A percentile compares a stretch with the other conserved stretches of the same genome.
phyloP scores from a whole-genome alignment of 305 asterid species.

The Lippia alba region DNA sequence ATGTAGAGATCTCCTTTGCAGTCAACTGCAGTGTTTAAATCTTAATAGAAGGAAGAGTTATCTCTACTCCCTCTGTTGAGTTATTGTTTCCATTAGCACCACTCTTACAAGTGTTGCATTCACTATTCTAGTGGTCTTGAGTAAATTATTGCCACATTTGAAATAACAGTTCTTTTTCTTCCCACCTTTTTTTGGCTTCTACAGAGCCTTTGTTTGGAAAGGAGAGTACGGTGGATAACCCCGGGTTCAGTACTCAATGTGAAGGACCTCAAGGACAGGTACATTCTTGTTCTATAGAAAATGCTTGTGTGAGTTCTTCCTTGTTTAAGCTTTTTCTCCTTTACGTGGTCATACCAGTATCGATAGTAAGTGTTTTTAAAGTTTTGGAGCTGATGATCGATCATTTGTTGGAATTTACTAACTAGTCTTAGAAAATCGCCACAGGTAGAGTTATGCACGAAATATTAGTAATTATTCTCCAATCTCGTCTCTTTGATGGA shows the following conservation, averaged over 20 bases:
- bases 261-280: slow-evolving; percentile 42
- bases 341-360: not conserved
- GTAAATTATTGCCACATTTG: not conserved
- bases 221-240: slow-evolving; percentile 42
- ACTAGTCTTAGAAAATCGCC: not conserved
- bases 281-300: slow-evolving; percentile 18
- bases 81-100: not conserved
- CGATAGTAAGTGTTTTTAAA: too few species aligned
- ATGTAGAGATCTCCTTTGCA: slow-evolving; percentile 6
- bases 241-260: slow-evolving; percentile 39
- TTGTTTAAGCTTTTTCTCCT: not conserved
- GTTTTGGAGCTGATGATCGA: too few species aligned
- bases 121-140: not conserved
- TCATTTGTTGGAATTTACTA: not conserved
- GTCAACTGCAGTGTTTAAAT: slow-evolving; percentile 13
- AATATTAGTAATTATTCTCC: not conserved
- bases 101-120: slow-evolving; percentile 12
- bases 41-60: not conserved
- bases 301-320: not conserved
- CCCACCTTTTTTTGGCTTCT: slow-evolving; percentile 26
- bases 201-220: slow-evolving; percentile 49
- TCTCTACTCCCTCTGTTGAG: not conserved
- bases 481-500: not conserved
- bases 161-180: slow-evolving; percentile 12
- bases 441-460: not conserved